Evolutionary conservation across 2,329 filamentous ascomycete species (phyloP), one percentile per base, ranked within the genome.

Genomic region (Cercospora sp.): DNA sequence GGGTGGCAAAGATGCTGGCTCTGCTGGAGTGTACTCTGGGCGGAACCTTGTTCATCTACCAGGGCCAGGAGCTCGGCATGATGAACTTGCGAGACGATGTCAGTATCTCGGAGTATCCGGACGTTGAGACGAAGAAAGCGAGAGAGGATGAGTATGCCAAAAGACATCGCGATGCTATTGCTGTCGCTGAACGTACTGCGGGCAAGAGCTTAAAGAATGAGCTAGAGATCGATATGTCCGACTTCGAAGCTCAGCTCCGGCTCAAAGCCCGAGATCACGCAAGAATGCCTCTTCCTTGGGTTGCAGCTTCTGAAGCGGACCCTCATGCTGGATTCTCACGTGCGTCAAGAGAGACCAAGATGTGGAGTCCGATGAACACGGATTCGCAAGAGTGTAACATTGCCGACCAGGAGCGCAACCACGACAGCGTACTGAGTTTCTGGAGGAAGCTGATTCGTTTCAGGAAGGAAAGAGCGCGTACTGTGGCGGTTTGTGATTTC

Each of bases 31-130:
- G 81, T 2, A 80, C 87, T 63, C 85, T 88, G 70, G 81, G 85
- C 2, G 89, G 88, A 9, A 89, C 88, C 0, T 82, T 87, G 0
- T 90, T 89, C 72, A 79, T 90, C 13, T 90, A 89, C 75, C 88
- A 90, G 76, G 89, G 88, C 12, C 87, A 90, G 75, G 89, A 90
- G 78, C 81, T 90, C 30, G 88, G 87, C 13, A 88, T 89, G 85
- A 81, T 82, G 32, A 90, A 90, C 72, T 81, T 89, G 3, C 87
- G 87, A 3, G 78, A 79, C 9, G 81, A 84, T 3, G 89, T 89
- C 85, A 79, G 80, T 0, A 86, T 90, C 58, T 80, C 85, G 3
- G 81, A 84, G 72, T 93, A 91, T 79, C 87, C 88, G 75, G 91
- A 93, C 70, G 83, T 93, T 45, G 85, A 89, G 69, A 77, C 78